These are phyloP conservation scores for Leucosporidium scottii DNA, from an alignment of 768 basidiomycete genomes.

Conservation along the genomic window DNA sequence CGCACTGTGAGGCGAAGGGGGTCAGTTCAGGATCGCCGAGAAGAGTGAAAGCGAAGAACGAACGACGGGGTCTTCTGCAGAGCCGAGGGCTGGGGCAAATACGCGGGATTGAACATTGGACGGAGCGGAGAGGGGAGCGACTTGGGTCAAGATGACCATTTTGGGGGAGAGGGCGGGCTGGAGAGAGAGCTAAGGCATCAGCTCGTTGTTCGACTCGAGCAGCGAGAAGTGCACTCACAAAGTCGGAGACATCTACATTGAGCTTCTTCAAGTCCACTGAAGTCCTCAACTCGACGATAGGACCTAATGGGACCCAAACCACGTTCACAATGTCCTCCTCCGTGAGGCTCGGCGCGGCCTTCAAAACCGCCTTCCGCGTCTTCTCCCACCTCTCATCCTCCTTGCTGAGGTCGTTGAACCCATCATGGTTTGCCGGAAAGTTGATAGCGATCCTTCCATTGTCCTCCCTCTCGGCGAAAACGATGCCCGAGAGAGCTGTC, in stretches of 20 bases:
- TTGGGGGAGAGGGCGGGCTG: not conserved
- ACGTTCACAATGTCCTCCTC: conserved; percentile 6
- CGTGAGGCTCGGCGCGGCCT: conserved; percentile 3
- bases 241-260: not conserved
- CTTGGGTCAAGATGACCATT: conserved; percentile 32
- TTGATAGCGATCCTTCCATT: conserved; percentile 35
- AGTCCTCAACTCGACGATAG: conserved; percentile 14
- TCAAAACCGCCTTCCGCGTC: not conserved
- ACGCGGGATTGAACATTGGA: conserved; percentile 40
- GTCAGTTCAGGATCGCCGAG: too few relatives aligned
- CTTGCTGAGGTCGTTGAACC: conserved; percentile 5
- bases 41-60: not conserved
- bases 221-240: conserved; percentile 2
- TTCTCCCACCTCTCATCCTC: conserved; percentile 6
- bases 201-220: not conserved
- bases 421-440: conserved; percentile 30
- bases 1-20: conserved; percentile 24
- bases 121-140: conserved; percentile 9
- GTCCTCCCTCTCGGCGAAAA: conserved; percentile 13
- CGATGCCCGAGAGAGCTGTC: too few relatives aligned
- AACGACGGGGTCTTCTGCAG: conserved; percentile 41
- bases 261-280: conserved; percentile 5
- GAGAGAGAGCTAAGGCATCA: not conserved
- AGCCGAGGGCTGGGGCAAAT: conserved; percentile 36
- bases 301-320: conserved; percentile 12